phyloP scores from a whole-genome alignment of 2,329 filamentous ascomycete genomes.

The Talaromyces sp. region DNA sequence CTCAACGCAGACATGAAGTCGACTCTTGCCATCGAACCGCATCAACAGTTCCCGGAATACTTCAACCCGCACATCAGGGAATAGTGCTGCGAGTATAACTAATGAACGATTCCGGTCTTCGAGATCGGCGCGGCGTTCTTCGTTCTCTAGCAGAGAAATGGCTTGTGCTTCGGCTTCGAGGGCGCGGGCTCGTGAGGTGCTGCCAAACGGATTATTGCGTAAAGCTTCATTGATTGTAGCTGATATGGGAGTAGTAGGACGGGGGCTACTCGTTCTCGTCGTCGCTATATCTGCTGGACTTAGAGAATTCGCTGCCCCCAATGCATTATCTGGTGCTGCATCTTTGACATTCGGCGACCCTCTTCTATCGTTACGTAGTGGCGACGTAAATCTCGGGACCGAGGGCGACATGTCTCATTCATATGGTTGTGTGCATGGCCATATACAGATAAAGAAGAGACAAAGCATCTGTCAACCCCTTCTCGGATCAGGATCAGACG shows the following conservation, averaged over 20 bases:
- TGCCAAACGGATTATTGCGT: slow-evolving; percentile 46
- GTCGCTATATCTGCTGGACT: not conserved
- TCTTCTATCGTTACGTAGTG: slow-evolving; percentile 25
- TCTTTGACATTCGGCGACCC: not conserved
- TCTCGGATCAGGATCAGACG: not conserved
- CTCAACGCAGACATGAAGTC: slow-evolving; percentile 48
- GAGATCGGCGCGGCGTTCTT: slow-evolving; percentile 37
- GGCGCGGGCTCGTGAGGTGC: slow-evolving; percentile 31
- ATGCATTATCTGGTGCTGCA: not conserved
- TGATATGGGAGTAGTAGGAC: slow-evolving; percentile 12
- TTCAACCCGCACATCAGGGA: slow-evolving; percentile 48
- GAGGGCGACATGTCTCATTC: slow-evolving; percentile 22
- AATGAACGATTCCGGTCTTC: slow-evolving; percentile 45
- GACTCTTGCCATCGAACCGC: slow-evolving; percentile 48
- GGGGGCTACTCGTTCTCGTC: not conserved
- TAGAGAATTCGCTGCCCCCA: not conserved
- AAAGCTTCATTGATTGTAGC: slow-evolving; percentile 44
- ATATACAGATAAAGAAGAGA: slow-evolving; percentile 1
- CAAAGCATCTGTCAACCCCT: not conserved
- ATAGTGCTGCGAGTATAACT: slow-evolving; percentile 42
- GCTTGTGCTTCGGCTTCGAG: slow-evolving; percentile 20
- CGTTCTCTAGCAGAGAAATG: slow-evolving; percentile 18
- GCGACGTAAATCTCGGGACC: slow-evolving; percentile 35
- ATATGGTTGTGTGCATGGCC: not conserved
- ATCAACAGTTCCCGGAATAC: slow-evolving; percentile 49